phyloP scores from a whole-genome alignment of 2,329 filamentous ascomycete species.

The Iodosphaeria phyllophila region DNA sequence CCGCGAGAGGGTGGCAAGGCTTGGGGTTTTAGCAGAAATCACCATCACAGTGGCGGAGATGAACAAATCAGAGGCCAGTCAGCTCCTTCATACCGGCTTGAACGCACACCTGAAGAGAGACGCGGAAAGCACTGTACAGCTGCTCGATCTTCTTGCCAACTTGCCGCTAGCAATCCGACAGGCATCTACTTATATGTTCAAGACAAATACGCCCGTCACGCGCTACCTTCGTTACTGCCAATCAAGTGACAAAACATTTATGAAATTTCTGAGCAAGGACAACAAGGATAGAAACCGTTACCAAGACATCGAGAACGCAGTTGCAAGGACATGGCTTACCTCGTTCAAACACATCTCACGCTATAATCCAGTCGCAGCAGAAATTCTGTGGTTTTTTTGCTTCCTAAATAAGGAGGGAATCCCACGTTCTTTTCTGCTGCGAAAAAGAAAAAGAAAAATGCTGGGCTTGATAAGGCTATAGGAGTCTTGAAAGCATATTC shows the following conservation, averaged over 20 bases:
- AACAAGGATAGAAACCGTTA: constrained; percentile 14
- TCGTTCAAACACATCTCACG: constrained; percentile 13
- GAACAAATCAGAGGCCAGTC: constrained; percentile 8
- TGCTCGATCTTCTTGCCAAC: constrained; percentile 15
- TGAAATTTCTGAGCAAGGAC: constrained; percentile 10
- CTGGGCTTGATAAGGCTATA: constrained; percentile 2
- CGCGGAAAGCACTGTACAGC: constrained; percentile 3
- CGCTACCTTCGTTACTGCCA: constrained; percentile 10
- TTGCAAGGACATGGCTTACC: constrained; percentile 16
- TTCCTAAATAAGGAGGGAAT: constrained; percentile 7
- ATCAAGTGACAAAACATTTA: constrained; percentile 6
- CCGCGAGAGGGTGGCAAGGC: constrained; percentile 12
- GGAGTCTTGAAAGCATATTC: constrained; percentile 5
- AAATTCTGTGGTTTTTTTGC: constrained; percentile 12
- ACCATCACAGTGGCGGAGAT: constrained; percentile 13
- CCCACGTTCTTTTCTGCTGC: constrained; percentile 1
- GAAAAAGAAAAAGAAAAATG: neutral
- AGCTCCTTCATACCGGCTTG: constrained; percentile 10
- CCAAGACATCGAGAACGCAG: constrained; percentile 8
- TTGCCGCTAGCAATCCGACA: constrained; percentile 23
- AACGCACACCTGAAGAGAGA: constrained; percentile 5
- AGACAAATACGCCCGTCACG: constrained; percentile 6
- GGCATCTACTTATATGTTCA: constrained; percentile 20
- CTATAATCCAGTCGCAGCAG: constrained; percentile 8
- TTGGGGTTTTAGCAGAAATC: constrained; percentile 8